These are phyloP conservation scores for Solanum chiquidenum DNA, from an alignment of 257 asterid species.

Conservation along the genomic window DNA sequence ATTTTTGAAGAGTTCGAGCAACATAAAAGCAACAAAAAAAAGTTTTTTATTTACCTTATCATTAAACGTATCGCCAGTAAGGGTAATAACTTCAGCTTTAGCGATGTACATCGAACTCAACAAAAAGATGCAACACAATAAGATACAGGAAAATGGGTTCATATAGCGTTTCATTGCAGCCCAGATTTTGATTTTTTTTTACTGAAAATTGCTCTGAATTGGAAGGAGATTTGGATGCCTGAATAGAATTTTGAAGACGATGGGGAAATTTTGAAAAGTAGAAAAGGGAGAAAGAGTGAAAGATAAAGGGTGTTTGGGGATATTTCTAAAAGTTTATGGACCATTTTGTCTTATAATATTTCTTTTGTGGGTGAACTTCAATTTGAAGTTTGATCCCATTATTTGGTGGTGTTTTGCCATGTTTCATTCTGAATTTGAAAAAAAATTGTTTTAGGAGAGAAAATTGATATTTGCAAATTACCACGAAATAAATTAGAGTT, in stretches of 20 bases:
- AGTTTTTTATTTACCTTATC: conserved; percentile 53
- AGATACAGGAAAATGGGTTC: background rate
- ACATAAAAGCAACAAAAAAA: background rate
- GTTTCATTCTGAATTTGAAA: background rate
- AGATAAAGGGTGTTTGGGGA: background rate
- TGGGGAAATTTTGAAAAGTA: background rate
- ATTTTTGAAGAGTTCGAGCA: background rate
- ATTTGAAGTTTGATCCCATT: background rate
- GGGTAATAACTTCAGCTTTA: conserved; percentile 75
- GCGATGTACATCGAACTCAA: conserved; percentile 23
- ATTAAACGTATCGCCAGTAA: conserved; percentile 60
- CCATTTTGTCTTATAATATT: background rate
- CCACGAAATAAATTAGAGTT: too few relatives aligned
- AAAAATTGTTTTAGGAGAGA: background rate
- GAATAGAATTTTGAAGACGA: background rate
- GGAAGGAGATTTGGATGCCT: background rate
- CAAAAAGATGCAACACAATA: conserved; percentile 19
- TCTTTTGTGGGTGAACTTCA: background rate
- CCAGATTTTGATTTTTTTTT: background rate
- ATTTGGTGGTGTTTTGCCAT: background rate
- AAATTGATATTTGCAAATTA: background rate
- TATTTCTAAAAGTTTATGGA: background rate
- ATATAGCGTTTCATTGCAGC: background rate
- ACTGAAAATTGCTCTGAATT: background rate
- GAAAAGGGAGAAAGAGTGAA: background rate